phyloP scores from a whole-genome alignment of 169 alveolate species.

The Fabrea salina region DNA sequence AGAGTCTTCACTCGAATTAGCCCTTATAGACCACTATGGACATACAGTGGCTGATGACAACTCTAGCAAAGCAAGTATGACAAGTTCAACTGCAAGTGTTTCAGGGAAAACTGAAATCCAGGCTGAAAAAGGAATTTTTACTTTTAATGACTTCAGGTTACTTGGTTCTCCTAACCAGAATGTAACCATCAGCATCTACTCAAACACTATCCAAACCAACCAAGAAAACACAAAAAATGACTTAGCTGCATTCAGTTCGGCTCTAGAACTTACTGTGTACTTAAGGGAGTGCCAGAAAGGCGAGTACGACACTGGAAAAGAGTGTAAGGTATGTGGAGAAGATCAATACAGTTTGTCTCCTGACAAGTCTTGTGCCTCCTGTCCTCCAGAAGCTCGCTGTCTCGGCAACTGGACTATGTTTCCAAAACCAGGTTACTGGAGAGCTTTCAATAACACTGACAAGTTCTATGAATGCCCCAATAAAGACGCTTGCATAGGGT shows the following conservation, averaged over 20 bases:
- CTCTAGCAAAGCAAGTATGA: neutral
- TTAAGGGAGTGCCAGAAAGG: neutral
- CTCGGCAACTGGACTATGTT: constrained; percentile 44
- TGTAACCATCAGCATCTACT: neutral
- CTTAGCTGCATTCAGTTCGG: neutral
- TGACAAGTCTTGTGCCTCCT: constrained; percentile 27
- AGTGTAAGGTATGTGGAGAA: neutral
- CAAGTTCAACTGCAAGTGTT: neutral
- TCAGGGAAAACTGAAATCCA: neutral
- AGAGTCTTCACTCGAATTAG: neutral
- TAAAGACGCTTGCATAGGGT: constrained; percentile 40
- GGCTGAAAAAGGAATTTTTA: neutral
- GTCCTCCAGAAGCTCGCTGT: constrained; percentile 54
- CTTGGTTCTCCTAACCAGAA: constrained; percentile 15
- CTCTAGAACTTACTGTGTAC: neutral
- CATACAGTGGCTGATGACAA: neutral
- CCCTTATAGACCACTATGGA: neutral
- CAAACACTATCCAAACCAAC: neutral
- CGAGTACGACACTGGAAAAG: neutral
- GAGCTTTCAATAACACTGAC: constrained; percentile 27
- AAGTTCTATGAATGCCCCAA: constrained; percentile 21
- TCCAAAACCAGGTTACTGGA: constrained; percentile 59
- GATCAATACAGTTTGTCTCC: neutral
- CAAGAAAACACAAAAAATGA: neutral
- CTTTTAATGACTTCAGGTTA: neutral